Evolutionary conservation across 73 alveolate genomes (phyloP).

Genomic region (Tetrahymena elliotti): DNA sequence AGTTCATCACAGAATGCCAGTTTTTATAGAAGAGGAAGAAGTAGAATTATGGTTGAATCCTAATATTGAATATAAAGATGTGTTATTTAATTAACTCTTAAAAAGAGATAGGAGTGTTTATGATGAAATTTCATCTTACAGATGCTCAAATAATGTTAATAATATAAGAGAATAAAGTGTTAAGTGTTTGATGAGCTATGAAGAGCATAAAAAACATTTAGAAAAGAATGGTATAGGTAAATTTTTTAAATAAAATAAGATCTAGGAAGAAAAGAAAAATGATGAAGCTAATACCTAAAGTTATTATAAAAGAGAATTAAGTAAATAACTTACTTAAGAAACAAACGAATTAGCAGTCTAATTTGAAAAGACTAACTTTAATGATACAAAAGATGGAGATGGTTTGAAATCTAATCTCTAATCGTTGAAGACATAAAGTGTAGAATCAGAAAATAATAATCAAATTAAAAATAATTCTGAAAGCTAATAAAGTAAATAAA

Average conservation of each 20-base stretch:
- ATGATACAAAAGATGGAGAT: not conserved
- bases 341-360: not conserved
- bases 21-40: slow-evolving; percentile 37
- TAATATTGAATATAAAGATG: not conserved
- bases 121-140: not conserved
- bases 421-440: not conserved
- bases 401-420: too few species aligned
- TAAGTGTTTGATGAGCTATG: slow-evolving; percentile 6
- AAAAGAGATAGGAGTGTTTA: not conserved
- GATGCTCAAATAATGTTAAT: slow-evolving; percentile 12
- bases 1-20: slow-evolving; percentile 47
- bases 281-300: not conserved
- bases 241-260: not conserved
- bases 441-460: too few species aligned
- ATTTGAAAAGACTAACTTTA: not conserved
- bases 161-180: slow-evolving; percentile 3
- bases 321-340: not conserved
- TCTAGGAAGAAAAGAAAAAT: not conserved
- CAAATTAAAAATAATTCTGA: not conserved
- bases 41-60: slow-evolving; percentile 35
- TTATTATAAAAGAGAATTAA: not conserved
- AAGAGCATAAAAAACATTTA: slow-evolving; percentile 19
- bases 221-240: slow-evolving; percentile 32
- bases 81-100: not conserved
- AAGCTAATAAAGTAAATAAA: too few species aligned